Evolutionary conservation across 345 rosid genomes (phyloP).

Genomic region (Bruguiera sexangula): DNA sequence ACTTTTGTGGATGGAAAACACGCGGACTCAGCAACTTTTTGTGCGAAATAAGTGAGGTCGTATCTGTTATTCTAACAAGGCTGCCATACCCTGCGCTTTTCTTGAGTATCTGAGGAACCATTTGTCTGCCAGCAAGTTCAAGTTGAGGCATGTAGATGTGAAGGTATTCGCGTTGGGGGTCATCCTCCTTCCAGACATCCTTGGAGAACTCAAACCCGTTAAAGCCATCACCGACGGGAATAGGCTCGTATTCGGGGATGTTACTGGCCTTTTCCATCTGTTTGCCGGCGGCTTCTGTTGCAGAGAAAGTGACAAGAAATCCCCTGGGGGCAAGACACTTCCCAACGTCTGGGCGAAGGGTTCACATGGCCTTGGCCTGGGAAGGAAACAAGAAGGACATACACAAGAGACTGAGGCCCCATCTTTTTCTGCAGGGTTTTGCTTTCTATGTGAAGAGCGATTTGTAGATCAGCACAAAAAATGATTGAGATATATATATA

Average conservation of each 20-base stretch:
- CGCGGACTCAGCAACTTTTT: too few relatives aligned
- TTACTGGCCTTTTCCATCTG: conserved; percentile 48
- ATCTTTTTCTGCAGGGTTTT: conserved; percentile 13
- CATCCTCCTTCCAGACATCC: conserved; percentile 57
- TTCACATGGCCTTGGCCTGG: conserved; percentile 80
- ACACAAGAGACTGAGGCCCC: conserved; percentile 43
- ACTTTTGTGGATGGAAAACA: too few relatives aligned
- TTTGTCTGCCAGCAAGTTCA: conserved; percentile 44
- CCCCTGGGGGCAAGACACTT: conserved; percentile 70
- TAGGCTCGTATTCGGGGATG: conserved; percentile 36
- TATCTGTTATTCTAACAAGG: conserved; percentile 3
- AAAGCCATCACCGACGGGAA: conserved; percentile 56
- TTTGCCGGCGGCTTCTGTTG: conserved; percentile 44
- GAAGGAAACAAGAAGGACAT: conserved; percentile 68
- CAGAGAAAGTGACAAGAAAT: conserved; percentile 62
- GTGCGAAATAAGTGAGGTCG: too few relatives aligned
- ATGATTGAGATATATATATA: background rate
- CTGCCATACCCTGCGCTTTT: conserved; percentile 46
- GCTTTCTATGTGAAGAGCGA: too few relatives aligned
- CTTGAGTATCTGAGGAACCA: conserved; percentile 41
- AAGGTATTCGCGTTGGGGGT: conserved; percentile 36
- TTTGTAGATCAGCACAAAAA: background rate
- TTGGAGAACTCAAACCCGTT: conserved; percentile 66
- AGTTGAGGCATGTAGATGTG: conserved; percentile 41
- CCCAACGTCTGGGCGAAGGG: conserved; percentile 72